Evolutionary conservation across 768 basidiomycete species (phyloP), one percentile per base, ranked within the genome.

Genomic region (Leucosporidium creatinivorum): DNA sequence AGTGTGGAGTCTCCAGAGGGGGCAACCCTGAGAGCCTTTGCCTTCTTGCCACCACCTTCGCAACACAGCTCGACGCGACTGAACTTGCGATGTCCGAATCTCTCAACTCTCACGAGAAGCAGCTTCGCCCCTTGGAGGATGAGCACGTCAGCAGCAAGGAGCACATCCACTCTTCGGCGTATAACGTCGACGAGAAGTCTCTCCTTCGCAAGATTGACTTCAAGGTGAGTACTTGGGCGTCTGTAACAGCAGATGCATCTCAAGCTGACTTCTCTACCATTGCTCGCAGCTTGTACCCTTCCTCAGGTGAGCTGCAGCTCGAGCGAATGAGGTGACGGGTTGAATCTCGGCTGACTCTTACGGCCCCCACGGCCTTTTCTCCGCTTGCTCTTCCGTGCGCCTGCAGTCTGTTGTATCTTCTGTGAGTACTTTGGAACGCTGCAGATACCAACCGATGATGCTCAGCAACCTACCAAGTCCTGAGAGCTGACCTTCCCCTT

Each of bases 161-260:
- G 8, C 8, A 44, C 8, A 44, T 44, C 39, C 8, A 2, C 39
- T 44, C 39, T 15, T 12, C 19, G 55, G 4, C 28, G 55, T 2
- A 1, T 36, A 25, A 36, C 18, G 55, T 31, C 7, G 31, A 28
- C 23, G 84, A 87, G 78, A 81, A 77, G 65, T 81, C 75, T 57
- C 76, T 87, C 60, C 85, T 85, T 79, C 76, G 82, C 63, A 87
- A 85, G 77, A 79, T 87, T 28, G 86, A 87, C 68, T 47, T 19
- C 50, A 65, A 66, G 57, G 70, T 71, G 61, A 57, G 50, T 9
- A n/a, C 25, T 81, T 19, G 10, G 19, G 31, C 15, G 56, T n/a
- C 13, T 23, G 8, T 10, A 62, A 59, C 58, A 13, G 65, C 79
- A 77, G 60, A 73, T 80, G 31, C 79, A 79, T 67, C 57, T 69